Evolutionary conservation across 352 stramenopile genomes (phyloP).

Genomic region (Phytophthora aleatoria): DNA sequence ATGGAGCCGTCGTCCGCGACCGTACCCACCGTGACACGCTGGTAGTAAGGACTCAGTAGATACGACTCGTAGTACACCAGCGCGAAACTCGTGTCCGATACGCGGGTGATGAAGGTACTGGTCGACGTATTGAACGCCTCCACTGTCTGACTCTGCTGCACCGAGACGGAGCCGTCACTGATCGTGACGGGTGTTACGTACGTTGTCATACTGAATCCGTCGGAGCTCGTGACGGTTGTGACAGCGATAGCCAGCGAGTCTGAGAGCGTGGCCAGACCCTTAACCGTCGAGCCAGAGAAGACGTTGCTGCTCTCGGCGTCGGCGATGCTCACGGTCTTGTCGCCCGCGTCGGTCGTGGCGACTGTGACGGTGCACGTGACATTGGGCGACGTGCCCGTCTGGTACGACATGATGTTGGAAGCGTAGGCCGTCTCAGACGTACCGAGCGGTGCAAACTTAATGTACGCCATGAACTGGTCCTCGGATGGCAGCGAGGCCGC

Average conservation of each 20-base stretch:
- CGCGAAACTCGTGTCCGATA: slow-evolving; percentile 70
- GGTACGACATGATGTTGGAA: slow-evolving; percentile 68
- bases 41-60: slow-evolving; percentile 49
- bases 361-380: slow-evolving; percentile 60
- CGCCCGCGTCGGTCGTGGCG: slow-evolving; percentile 37
- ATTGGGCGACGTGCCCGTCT: slow-evolving; percentile 46
- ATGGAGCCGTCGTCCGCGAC: slow-evolving; percentile 55
- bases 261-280: slow-evolving; percentile 68
- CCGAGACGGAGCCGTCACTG: slow-evolving; percentile 39
- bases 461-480: slow-evolving; percentile 53
- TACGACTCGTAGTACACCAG: slow-evolving; percentile 78
- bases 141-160: slow-evolving; percentile 50
- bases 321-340: slow-evolving; percentile 59
- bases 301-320: slow-evolving; percentile 49
- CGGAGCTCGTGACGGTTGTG: slow-evolving; percentile 48
- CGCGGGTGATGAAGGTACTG: slow-evolving; percentile 69
- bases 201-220: slow-evolving; percentile 43
- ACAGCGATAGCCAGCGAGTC: slow-evolving; percentile 58
- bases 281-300: slow-evolving; percentile 57
- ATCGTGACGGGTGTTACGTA: slow-evolving; percentile 62
- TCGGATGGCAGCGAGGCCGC: slow-evolving; percentile 49
- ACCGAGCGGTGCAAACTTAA: slow-evolving; percentile 63
- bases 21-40: slow-evolving; percentile 60
- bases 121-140: slow-evolving; percentile 61
- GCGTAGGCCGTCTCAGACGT: slow-evolving; percentile 48